Percentiles rank a stretch among this genome's conserved stretches.
Evolutionary conservation across 805 yeast species (phyloP).

Genomic region (Torulaspora franciscae): DNA sequence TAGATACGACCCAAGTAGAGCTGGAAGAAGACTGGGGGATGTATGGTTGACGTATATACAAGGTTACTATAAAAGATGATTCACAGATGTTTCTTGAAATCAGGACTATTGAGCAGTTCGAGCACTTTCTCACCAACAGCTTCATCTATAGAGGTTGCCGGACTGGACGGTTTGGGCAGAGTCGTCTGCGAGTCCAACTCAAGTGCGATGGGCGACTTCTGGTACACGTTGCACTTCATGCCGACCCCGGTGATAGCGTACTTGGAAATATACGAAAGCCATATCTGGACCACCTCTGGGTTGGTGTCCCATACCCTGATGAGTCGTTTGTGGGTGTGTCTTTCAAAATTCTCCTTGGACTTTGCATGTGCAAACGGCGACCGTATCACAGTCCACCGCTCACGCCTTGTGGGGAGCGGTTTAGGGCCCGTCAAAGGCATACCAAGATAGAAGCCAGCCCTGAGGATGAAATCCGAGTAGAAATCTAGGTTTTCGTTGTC

Average conservation of each 20-base stretch:
- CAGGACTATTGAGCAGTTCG: constrained; percentile 65
- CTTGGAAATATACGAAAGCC: constrained; percentile 73
- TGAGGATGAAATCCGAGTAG: constrained; percentile 75
- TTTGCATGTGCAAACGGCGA: constrained; percentile 94
- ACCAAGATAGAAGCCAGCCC: constrained; percentile 87
- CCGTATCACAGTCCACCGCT: constrained; percentile 89
- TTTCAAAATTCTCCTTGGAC: constrained; percentile 88
- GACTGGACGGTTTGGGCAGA: background rate
- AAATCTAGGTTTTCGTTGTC: constrained; percentile 67
- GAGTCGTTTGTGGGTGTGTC: constrained; percentile 73
- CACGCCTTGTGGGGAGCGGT: constrained; percentile 63
- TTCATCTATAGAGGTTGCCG: constrained; percentile 19
- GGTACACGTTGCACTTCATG: constrained; percentile 65
- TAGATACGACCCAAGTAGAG: constrained; percentile 49
- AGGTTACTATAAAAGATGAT: background rate
- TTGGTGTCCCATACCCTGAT: constrained; percentile 79
- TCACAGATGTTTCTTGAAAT: constrained; percentile 51
- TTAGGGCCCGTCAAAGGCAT: constrained; percentile 77
- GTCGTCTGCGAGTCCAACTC: constrained; percentile 9
- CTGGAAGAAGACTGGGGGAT: constrained; percentile 74
- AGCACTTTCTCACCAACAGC: constrained; percentile 49
- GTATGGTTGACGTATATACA: constrained; percentile 50
- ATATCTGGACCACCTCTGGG: constrained; percentile 75
- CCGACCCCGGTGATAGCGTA: constrained; percentile 79
- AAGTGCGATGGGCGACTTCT: constrained; percentile 46